phyloP scores from a whole-genome alignment of 768 basidiomycete species.

The Suillus discolor region DNA sequence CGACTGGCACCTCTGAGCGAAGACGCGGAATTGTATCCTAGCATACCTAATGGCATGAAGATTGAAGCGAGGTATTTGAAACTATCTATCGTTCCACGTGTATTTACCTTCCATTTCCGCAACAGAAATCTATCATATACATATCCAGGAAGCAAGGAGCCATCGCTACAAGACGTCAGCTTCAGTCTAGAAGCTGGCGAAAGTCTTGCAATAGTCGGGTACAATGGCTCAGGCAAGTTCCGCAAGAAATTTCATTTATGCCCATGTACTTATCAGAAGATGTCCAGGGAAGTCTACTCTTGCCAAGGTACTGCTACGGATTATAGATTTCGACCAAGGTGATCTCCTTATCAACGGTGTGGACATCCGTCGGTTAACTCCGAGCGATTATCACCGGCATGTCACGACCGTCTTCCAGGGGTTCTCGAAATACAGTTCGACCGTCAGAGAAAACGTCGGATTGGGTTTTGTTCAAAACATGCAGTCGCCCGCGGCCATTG shows the following conservation, averaged over 20 bases:
- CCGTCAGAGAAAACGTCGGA: slow-evolving; percentile 85
- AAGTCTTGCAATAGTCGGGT: slow-evolving; percentile 83
- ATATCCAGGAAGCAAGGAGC: slow-evolving; percentile 73
- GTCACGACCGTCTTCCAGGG: slow-evolving; percentile 85
- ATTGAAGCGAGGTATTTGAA: slow-evolving; percentile 66
- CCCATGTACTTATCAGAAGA: slow-evolving; percentile 5
- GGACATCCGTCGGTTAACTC: slow-evolving; percentile 65
- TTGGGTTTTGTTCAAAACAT: slow-evolving; percentile 73
- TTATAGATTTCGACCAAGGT: slow-evolving; percentile 76
- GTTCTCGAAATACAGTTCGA: slow-evolving; percentile 78
- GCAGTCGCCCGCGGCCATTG: slow-evolving; percentile 55
- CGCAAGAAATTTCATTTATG: slow-evolving; percentile 18
- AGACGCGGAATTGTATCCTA: slow-evolving; percentile 50
- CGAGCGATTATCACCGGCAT: slow-evolving; percentile 73
- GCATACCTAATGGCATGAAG: slow-evolving; percentile 58
- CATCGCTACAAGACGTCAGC: slow-evolving; percentile 69
- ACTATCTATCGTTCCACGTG: slow-evolving; percentile 12
- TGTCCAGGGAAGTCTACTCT: slow-evolving; percentile 81
- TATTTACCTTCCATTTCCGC: slow-evolving; percentile 15
- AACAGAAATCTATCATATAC: slow-evolving; percentile 68
- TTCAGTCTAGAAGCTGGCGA: slow-evolving; percentile 75
- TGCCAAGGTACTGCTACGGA: slow-evolving; percentile 77
- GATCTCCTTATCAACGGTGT: slow-evolving; percentile 68
- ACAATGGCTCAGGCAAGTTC: slow-evolving; percentile 74
- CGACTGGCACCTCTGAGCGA: slow-evolving; percentile 63